Conservation (phyloP, 2,329 filamentous ascomycete genomes). For the Lasiodiplodia sp. region DNA sequence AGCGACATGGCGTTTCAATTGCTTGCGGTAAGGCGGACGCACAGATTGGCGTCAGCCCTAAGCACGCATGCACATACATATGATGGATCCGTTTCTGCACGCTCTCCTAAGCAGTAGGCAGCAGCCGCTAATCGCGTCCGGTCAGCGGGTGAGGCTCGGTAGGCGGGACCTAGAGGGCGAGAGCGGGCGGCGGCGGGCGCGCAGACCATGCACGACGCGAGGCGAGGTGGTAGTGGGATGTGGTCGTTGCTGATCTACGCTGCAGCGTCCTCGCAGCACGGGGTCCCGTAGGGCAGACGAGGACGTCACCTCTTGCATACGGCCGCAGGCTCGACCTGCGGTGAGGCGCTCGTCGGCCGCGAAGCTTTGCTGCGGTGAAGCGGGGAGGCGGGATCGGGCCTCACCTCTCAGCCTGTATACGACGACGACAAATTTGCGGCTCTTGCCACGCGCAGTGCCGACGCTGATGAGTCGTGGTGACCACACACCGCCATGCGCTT, state of each 20-base stretch:
- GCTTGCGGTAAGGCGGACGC: neutral
- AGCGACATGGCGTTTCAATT: neutral
- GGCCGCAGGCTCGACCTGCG: conserved; percentile 1
- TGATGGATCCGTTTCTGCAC: conserved; percentile 5
- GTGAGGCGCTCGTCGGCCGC: neutral
- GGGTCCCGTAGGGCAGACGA: conserved; percentile 3
- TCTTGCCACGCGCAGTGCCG: conserved; percentile 20
- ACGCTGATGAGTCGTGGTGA: neutral
- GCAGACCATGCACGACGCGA: neutral
- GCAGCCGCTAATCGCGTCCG: neutral
- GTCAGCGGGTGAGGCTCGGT: conserved; percentile 8
- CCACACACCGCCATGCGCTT: conserved; percentile 6
- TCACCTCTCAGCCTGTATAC: conserved; percentile 14
- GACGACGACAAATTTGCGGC: conserved; percentile 13
- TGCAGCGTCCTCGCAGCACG: conserved; percentile 12
- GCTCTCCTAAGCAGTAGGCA: conserved; percentile 14
- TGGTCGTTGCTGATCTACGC: conserved; percentile 1
- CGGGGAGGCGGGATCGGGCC: conserved; percentile 19
- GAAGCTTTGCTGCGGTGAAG: conserved; percentile 9
- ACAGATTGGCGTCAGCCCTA: conserved; percentile 20
- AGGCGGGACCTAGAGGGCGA: neutral
- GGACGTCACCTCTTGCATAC: conserved; percentile 8
- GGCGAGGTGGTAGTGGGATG: neutral
- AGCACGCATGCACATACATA: neutral
- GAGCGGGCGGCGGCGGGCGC: neutral